A percentile compares a stretch with the other conserved stretches of the same genome.
Conservation (phyloP, 441 rosid genomes). For the Euphorbia schlechtendalii region DNA sequence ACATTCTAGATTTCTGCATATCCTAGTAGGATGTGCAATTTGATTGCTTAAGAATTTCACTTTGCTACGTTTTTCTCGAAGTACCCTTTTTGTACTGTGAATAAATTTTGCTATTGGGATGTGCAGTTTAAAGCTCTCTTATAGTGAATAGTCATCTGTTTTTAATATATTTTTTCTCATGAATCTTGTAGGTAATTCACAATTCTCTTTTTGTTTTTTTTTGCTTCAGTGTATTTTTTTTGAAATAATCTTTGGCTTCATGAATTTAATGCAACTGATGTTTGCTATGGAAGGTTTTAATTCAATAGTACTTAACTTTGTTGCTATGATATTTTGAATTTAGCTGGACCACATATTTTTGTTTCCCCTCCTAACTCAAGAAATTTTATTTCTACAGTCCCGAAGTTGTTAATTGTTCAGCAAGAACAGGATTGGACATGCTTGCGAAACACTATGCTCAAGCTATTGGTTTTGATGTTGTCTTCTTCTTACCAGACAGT, state of each 20-base stretch:
- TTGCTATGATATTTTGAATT: too few species aligned
- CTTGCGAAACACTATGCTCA: constrained; percentile 76
- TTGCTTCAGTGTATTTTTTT: too few species aligned
- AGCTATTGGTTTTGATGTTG: constrained; percentile 72
- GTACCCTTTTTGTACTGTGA: not conserved
- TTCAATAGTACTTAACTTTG: too few species aligned
- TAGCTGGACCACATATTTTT: not conserved
- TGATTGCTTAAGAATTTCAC: too few species aligned
- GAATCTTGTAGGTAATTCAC: not conserved
- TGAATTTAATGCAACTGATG: too few species aligned
- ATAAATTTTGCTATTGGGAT: not conserved
- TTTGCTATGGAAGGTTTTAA: too few species aligned
- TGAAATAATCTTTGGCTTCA: too few species aligned
- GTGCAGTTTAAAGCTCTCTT: not conserved
- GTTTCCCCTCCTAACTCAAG: constrained; percentile 1
- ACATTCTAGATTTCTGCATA: too few species aligned
- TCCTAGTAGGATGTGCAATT: too few species aligned
- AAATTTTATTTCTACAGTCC: constrained; percentile 61
- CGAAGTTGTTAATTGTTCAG: constrained; percentile 85
- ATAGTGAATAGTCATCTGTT: too few species aligned
- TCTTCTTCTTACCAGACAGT: constrained; percentile 89
- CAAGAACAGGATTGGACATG: constrained; percentile 95
- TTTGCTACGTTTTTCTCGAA: too few species aligned
- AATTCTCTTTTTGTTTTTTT: not conserved
- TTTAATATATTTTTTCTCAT: not conserved